phyloP scores from a whole-genome alignment of 2,329 filamentous ascomycete genomes.

The Botrytis squamosa region DNA sequence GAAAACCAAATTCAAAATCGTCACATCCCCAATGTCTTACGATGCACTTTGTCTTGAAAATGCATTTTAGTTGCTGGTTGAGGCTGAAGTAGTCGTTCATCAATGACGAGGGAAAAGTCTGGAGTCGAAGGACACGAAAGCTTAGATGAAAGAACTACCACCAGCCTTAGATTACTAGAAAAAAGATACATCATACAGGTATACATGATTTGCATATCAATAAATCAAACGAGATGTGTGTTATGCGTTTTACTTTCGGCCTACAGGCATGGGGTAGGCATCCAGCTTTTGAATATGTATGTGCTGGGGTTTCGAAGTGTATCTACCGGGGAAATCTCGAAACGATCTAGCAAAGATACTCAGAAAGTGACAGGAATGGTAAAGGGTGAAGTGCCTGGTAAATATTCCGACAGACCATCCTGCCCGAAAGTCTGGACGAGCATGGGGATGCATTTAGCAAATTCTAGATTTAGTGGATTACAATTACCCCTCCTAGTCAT shows the following conservation, averaged over 20 bases:
- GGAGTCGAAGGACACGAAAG: background rate
- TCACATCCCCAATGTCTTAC: slow-evolving; percentile 28
- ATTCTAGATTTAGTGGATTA: background rate
- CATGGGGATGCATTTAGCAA: slow-evolving; percentile 12
- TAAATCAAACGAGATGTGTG: background rate
- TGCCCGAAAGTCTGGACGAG: slow-evolving; percentile 20
- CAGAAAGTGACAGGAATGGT: background rate
- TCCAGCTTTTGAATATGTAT: slow-evolving; percentile 10
- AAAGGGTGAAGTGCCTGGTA: background rate
- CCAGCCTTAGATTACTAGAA: background rate
- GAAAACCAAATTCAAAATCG: background rate
- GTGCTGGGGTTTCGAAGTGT: background rate
- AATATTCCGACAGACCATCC: background rate
- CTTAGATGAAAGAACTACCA: background rate
- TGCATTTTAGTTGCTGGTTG: slow-evolving; percentile 28
- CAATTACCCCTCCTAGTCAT: background rate
- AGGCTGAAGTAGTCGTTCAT: slow-evolving; percentile 25
- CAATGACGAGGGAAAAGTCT: background rate
- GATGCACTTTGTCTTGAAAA: slow-evolving; percentile 20
- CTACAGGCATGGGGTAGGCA: slow-evolving; percentile 4
- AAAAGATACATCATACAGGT: background rate
- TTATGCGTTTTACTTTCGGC: slow-evolving; percentile 2
- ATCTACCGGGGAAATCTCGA: background rate
- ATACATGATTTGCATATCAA: background rate
- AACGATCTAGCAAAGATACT: background rate